phyloP scores from a whole-genome alignment of 345 rosid species.

The Salix arbutifolia region DNA sequence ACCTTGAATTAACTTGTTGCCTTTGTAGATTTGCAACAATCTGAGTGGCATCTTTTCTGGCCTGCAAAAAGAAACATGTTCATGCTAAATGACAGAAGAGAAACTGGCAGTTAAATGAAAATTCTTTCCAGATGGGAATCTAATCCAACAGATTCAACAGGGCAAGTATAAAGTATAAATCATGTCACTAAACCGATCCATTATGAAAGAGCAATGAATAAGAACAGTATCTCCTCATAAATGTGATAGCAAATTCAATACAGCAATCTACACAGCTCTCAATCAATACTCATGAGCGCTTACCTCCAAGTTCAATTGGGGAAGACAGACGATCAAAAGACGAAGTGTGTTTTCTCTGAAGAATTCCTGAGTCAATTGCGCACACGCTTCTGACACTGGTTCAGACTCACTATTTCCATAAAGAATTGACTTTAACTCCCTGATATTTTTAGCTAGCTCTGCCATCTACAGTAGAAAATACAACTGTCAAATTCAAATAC shows the following conservation, averaged over 20 bases:
- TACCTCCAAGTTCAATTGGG: constrained; percentile 90
- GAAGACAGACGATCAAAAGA: constrained; percentile 69
- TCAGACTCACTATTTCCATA: constrained; percentile 95
- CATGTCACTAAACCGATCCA: background rate
- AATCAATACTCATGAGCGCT: background rate
- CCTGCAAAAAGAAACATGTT: constrained; percentile 38
- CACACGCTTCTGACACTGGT: constrained; percentile 89
- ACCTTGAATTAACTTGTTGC: constrained; percentile 79
- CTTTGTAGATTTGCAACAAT: constrained; percentile 95
- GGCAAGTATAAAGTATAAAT: background rate
- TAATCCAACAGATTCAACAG: background rate
- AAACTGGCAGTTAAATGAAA: background rate
- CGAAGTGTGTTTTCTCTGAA: constrained; percentile 78
- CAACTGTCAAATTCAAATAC: background rate
- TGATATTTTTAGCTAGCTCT: constrained; percentile 65
- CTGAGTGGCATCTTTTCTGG: constrained; percentile 96
- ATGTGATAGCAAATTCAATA: background rate
- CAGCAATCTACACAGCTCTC: background rate
- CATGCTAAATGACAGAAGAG: constrained; percentile 9
- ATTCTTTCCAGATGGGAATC: background rate
- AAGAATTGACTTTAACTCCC: constrained; percentile 83
- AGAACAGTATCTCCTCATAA: background rate
- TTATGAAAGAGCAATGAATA: background rate
- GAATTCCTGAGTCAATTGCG: constrained; percentile 86
- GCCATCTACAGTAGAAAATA: constrained; percentile 46